Evolutionary conservation across 2,329 filamentous ascomycete genomes (phyloP).

Genomic region (Cytospora schulzeri): DNA sequence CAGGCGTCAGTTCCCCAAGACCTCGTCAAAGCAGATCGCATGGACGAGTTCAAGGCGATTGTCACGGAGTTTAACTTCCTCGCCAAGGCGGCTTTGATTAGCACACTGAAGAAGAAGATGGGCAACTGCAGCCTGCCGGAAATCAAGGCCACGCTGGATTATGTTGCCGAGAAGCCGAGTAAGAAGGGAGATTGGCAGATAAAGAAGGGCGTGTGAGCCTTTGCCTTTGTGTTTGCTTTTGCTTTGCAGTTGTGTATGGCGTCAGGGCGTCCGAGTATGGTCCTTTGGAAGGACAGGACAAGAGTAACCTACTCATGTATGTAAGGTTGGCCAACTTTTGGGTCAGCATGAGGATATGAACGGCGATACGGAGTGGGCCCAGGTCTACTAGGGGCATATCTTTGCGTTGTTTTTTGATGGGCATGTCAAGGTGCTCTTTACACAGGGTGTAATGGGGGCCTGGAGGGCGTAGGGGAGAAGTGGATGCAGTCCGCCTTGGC

Average conservation of each 20-base stretch:
- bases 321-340: neutral
- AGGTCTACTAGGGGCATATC: too few species aligned
- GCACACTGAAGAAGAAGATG: conserved; percentile 75
- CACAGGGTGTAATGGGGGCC: neutral
- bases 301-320: neutral
- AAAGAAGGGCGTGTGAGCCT: conserved; percentile 16
- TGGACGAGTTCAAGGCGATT: conserved; percentile 68
- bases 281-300: neutral
- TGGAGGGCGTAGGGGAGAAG: neutral
- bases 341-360: neutral
- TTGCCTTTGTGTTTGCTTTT: neutral
- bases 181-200: conserved; percentile 44
- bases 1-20: conserved; percentile 30
- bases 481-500: neutral
- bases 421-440: neutral
- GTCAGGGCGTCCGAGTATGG: conserved; percentile 9
- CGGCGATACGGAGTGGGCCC: neutral
- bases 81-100: conserved; percentile 73
- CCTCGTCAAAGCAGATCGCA: conserved; percentile 59
- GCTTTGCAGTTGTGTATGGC: conserved; percentile 11
- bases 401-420: neutral
- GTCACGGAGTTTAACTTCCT: conserved; percentile 61
- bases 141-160: conserved; percentile 70
- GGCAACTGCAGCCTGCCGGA: conserved; percentile 69
- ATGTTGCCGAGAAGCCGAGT: conserved; percentile 66